These are phyloP conservation scores for Asterochloris erici DNA, from an alignment of 139 green algal species.

Conservation along the genomic window DNA sequence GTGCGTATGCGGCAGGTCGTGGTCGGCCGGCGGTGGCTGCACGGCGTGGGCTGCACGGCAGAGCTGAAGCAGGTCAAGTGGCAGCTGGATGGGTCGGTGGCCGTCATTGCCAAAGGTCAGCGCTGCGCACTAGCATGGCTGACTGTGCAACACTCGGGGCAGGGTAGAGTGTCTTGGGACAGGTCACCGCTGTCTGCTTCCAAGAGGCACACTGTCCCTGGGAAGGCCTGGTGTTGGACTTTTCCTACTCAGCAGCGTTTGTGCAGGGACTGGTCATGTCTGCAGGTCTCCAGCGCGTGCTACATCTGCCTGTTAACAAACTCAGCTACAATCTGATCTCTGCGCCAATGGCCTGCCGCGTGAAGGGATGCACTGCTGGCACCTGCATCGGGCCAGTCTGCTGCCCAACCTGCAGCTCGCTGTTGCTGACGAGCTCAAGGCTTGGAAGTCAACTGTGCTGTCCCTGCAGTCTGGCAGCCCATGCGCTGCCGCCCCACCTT, in stretches of 20 bases:
- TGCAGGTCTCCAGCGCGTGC: background rate
- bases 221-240: background rate
- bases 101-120: constrained; percentile 10
- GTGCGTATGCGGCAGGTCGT: background rate
- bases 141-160: background rate
- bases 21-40: background rate
- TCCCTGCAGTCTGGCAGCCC: too few relatives aligned
- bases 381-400: too few relatives aligned
- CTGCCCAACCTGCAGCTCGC: too few relatives aligned
- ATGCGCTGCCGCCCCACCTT: too few relatives aligned
- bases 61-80: constrained; percentile 6
- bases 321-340: too few relatives aligned
- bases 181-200: background rate
- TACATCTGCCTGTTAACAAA: background rate
- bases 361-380: too few relatives aligned
- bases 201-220: background rate
- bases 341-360: too few relatives aligned
- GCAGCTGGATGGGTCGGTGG: background rate
- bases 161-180: background rate
- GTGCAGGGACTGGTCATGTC: background rate
- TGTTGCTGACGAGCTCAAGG: too few relatives aligned
- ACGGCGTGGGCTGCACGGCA: constrained; percentile 7
- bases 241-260: background rate
- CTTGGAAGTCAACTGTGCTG: too few relatives aligned
- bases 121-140: background rate